Conservation (phyloP, 163 green algal species). For the Chlorella variabilis region DNA sequence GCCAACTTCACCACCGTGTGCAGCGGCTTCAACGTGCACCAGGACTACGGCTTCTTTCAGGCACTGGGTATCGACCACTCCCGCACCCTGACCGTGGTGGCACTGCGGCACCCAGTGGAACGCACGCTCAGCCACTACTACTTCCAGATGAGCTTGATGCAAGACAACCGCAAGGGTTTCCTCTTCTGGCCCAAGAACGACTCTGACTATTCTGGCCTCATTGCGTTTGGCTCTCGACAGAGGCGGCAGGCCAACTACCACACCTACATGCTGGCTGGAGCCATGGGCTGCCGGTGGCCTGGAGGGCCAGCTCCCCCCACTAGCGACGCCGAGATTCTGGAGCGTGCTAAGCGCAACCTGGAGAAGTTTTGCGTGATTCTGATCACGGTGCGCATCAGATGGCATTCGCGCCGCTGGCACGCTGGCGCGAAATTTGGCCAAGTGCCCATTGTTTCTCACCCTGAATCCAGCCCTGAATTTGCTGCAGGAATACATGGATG, state of each 20-base stretch:
- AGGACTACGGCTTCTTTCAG: neutral
- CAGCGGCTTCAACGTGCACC: neutral
- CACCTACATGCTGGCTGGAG: neutral
- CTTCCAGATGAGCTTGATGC: neutral
- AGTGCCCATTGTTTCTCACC: no score
- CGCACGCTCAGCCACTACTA: conserved; percentile 1
- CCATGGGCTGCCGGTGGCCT: neutral
- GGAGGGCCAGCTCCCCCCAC: neutral
- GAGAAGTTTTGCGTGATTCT: neutral
- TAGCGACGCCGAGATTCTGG: neutral
- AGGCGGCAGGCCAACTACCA: neutral
- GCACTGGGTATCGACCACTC: neutral
- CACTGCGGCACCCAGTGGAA: neutral
- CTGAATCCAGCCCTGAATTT: no score
- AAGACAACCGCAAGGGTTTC: no score
- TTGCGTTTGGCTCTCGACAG: neutral
- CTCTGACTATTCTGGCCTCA: neutral
- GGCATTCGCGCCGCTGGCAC: neutral
- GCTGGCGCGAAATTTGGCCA: neutral
- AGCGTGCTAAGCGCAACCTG: neutral
- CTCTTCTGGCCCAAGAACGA: neutral
- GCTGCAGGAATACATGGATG: neutral
- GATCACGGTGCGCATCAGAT: neutral
- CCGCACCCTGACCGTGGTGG: neutral
- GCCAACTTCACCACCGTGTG: neutral